phyloP scores from a whole-genome alignment of 306 rosid genomes.

The Quercus engelmannii region DNA sequence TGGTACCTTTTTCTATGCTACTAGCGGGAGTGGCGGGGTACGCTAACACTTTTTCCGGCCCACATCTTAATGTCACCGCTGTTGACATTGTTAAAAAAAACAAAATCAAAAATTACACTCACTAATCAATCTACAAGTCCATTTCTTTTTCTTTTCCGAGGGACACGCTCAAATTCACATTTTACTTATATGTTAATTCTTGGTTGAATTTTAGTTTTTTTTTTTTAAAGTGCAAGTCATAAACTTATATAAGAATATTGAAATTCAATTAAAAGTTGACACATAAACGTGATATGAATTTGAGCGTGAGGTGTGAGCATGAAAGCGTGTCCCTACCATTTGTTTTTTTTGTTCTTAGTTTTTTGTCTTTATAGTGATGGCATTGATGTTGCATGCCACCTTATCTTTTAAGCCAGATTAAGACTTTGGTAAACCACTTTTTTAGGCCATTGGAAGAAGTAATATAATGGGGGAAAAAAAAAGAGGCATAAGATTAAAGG shows the following conservation, averaged over 20 bases:
- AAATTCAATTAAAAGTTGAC: no score
- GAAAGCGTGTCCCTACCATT: no score
- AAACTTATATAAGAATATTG: fast-evolving
- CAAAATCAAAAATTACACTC: neutral
- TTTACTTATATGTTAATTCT: no score
- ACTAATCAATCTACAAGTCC: no score
- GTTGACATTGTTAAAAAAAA: constrained; percentile 14
- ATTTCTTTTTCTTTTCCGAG: no score
- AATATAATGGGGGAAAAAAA: neutral
- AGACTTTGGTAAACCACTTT: neutral
- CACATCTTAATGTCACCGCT: constrained; percentile 13
- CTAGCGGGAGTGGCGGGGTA: constrained; percentile 25
- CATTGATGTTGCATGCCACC: neutral
- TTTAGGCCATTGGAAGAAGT: neutral
- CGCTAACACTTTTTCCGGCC: constrained; percentile 24
- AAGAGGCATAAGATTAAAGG: neutral
- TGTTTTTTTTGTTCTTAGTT: neutral
- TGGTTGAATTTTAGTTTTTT: no score
- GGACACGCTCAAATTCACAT: no score
- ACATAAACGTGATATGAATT: no score
- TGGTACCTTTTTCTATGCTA: constrained; percentile 23
- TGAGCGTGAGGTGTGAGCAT: no score
- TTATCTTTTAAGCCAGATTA: constrained; percentile 1
- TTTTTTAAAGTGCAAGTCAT: fast-evolving
- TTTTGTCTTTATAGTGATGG: neutral